These are phyloP conservation scores for Vitis rotundifolia DNA, from an alignment of 164 flowering plant genomes.

Conservation along the genomic window DNA sequence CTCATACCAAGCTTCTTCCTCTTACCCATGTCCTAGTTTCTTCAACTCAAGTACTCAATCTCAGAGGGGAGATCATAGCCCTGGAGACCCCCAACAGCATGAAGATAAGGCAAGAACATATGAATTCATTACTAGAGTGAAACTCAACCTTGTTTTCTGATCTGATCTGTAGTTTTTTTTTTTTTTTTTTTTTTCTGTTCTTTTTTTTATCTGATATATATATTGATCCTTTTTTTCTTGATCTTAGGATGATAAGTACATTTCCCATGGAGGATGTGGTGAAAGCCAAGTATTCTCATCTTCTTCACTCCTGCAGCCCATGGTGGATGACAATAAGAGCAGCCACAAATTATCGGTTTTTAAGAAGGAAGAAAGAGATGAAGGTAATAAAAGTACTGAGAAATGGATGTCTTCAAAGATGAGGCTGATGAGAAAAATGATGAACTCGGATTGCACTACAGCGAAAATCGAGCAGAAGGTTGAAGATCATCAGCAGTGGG, in stretches of 20 bases:
- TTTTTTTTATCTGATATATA: neutral
- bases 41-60: slow-evolving; percentile 2
- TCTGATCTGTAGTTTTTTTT: neutral
- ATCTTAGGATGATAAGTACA: slow-evolving; percentile 3
- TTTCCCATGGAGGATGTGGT: neutral
- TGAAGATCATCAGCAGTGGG: slow-evolving; percentile 1
- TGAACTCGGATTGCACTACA: slow-evolving; percentile 5
- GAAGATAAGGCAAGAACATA: slow-evolving; percentile 6
- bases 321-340: neutral
- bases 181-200: neutral
- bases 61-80: slow-evolving; percentile 6
- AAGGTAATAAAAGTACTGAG: neutral
- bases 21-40: slow-evolving; percentile 10
- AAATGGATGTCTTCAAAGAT: slow-evolving; percentile 46
- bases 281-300: slow-evolving; percentile 7
- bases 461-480: slow-evolving; percentile 2
- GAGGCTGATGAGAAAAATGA: slow-evolving; percentile 34
- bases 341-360: neutral
- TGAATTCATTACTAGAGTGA: no score
- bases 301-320: slow-evolving; percentile 5
- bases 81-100: neutral
- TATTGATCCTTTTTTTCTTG: neutral
- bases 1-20: slow-evolving; percentile 7
- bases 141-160: no score
- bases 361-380: neutral